phyloP scores from a whole-genome alignment of 2,329 filamentous ascomycete genomes.

The Proliferodiscus dingleyae region DNA sequence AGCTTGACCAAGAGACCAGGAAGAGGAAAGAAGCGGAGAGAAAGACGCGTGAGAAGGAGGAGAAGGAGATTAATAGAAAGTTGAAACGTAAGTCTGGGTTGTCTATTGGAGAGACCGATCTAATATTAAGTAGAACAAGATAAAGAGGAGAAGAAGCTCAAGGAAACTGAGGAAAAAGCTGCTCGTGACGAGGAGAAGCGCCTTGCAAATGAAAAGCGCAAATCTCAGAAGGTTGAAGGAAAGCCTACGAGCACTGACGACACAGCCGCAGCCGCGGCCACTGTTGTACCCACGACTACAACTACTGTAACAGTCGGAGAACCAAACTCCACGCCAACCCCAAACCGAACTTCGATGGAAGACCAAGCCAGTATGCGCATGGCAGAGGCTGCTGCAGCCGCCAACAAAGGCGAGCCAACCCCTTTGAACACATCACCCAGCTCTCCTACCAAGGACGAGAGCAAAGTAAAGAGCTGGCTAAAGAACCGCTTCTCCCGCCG shows the following conservation, averaged over 20 bases:
- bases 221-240: slow-evolving; percentile 33
- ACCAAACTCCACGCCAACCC: slow-evolving; percentile 5
- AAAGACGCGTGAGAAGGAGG: slow-evolving; percentile 51
- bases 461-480: slow-evolving; percentile 45
- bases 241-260: slow-evolving; percentile 1
- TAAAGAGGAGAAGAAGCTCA: slow-evolving; percentile 37
- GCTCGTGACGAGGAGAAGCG: slow-evolving; percentile 51
- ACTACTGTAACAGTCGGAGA: slow-evolving; percentile 1
- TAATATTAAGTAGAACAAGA: slow-evolving; percentile 33
- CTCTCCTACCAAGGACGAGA: slow-evolving; percentile 11
- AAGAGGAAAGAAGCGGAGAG: slow-evolving; percentile 54
- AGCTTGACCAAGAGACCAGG: slow-evolving; percentile 59
- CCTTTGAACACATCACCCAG: slow-evolving; percentile 17
- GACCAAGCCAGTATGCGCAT: slow-evolving; percentile 24
- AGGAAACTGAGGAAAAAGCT: slow-evolving; percentile 47
- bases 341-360: slow-evolving; percentile 28
- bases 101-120: background rate
- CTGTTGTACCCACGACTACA: too few species aligned
- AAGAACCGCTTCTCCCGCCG: slow-evolving; percentile 47
- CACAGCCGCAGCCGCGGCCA: slow-evolving; percentile 1
- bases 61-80: slow-evolving; percentile 49
- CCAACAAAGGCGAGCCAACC: slow-evolving; percentile 18
- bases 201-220: slow-evolving; percentile 47
- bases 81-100: slow-evolving; percentile 50
- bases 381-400: slow-evolving; percentile 18